Base-by-base conservation (phyloP, 2,329 filamentous ascomycete species). In the Aspergillus pseudoglaucus region DNA sequence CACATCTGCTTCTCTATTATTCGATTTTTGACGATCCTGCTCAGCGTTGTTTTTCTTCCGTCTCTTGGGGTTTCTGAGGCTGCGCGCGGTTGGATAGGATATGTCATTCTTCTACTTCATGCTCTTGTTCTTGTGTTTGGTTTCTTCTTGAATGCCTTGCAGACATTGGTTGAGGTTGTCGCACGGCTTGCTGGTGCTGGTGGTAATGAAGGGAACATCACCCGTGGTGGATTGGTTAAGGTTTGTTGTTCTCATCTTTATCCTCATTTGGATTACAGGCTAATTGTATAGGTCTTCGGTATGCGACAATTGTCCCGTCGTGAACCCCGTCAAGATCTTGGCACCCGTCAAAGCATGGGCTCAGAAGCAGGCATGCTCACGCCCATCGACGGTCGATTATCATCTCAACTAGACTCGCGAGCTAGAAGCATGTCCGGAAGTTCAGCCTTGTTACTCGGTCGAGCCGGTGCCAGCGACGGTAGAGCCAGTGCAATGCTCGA, bases 81-180 rank as follows among this genome's bases (percentile, higher is more conserved):
- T 0, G 75, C 87, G 1, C 94, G 90, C 65, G 90, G 90, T 4
- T 98, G 93, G 93, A 87, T 97, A 56, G 93, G 90, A 33, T 98
- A 98, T 65, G 82, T 85, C 22, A 94, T 97, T 48, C 75, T 98
- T 42, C 68, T 94, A 23, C 80, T 96, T 32, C 93, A 98, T 63
- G 90, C 81, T 3, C 79, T 85, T 52, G 88, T 95, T 0, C 72
- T 98, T 18, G 77, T 95, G 3, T 88, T 97, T 59, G 91, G 89
- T 1, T 98, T 97, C 72, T 88, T 96, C 65, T 75, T 98, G 46
- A 95, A 95, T 63, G 87, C 93, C 1, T 66, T 95, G 6, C 90
- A 95, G 64, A 96, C 91, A 0, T 78, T 95, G 38, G 80, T 96
- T 37, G 93, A 98, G 67, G 89, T 98, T 7, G 75, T 84, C 44